phyloP scores from a whole-genome alignment of 371 early-diverging fungal species.

The Syncephalis plumigaleata region DNA sequence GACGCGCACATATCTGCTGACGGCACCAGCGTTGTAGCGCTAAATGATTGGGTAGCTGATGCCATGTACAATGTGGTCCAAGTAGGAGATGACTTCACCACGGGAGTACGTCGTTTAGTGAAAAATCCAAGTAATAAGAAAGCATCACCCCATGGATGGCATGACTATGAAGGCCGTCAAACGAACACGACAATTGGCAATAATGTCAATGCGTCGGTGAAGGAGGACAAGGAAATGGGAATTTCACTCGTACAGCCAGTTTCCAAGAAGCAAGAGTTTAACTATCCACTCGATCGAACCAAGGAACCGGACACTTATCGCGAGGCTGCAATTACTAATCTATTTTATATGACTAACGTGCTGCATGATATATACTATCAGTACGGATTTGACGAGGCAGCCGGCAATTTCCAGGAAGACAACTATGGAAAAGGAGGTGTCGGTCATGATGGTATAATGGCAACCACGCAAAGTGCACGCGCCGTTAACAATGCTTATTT shows the following conservation, averaged over 20 bases:
- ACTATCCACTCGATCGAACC: slow-evolving; percentile 22
- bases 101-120: slow-evolving; percentile 6
- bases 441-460: too few relatives aligned
- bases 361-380: slow-evolving; percentile 24
- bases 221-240: neutral
- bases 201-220: neutral
- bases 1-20: slow-evolving; percentile 20
- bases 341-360: slow-evolving; percentile 43
- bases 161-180: slow-evolving; percentile 4
- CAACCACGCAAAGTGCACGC: too few relatives aligned
- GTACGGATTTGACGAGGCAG: slow-evolving; percentile 49
- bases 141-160: slow-evolving; percentile 24
- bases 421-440: too few relatives aligned
- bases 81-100: slow-evolving; percentile 1
- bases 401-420: slow-evolving; percentile 28
- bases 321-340: slow-evolving; percentile 37
- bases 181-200: neutral
- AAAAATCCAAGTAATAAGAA: slow-evolving; percentile 5
- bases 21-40: too few relatives aligned
- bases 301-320: slow-evolving; percentile 19
- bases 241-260: slow-evolving; percentile 6
- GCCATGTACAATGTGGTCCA: too few relatives aligned
- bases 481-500: slow-evolving; percentile 32
- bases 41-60: too few relatives aligned
- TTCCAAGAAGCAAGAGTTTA: slow-evolving; percentile 16